Evolutionary conservation across 1,284 basidiomycete species (phyloP), one percentile per base, ranked within the genome.

Genomic region (Pyrrhoderma lamaoense): DNA sequence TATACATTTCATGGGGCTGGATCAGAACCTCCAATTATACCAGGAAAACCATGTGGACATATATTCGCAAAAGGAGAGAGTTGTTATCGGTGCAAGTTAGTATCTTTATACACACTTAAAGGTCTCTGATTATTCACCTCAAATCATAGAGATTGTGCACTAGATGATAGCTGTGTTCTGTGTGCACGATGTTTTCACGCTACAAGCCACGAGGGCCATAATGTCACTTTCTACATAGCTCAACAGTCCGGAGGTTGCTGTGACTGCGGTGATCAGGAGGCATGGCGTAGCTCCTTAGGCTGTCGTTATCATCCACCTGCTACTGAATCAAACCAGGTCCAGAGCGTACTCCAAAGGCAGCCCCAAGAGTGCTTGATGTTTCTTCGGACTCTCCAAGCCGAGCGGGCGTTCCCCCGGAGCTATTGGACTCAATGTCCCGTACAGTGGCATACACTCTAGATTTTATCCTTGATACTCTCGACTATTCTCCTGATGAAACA

Each of bases 231-330:
- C 70, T 91, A 90, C 65, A 86, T 92, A 56, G 85, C 89, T 8
- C 89, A 92, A 57, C 88, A 94, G 61, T 87, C 89, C 0, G 89
- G 90, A 8, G 88, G 91, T 2, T 93, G 89, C 58, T 96, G 93
- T 64, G 93, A 95, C 67, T 96, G 93, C 61, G 91, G 92, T 18
- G 93, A 95, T 62, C 72, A 77, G 22, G 88, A 93, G 62, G 90
- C 90, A 1, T 96, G 92, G 91, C 74, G 80, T 25, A 60, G 62
- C 3, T 69, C 76, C 25, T 75, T 89, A 18, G 68, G 73, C 4
- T 95, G 92, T 64, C 79, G 82, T 0, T 78, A 79, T 61, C 92
- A 93, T 62, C 75, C 75, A 5, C 68, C 68, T 16, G 54, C 61
- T 18, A 46, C 53, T 13, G 63, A 64, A 47, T 48, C 57, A 14